Evolutionary conservation across 495 filamentous ascomycete species (phyloP).

Genomic region (Penicillium dipodomyicola): DNA sequence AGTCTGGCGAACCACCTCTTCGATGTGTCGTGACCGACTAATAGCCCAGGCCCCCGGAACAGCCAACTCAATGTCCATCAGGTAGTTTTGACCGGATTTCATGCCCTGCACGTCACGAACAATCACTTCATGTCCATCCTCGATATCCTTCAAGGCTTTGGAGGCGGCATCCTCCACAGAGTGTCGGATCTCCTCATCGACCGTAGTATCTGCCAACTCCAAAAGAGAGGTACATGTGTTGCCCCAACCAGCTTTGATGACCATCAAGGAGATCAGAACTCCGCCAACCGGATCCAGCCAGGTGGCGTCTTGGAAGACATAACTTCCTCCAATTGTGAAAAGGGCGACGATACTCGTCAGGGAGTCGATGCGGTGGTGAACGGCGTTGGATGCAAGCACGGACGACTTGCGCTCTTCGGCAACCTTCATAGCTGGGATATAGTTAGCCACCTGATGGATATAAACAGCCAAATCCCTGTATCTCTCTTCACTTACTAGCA

Average conservation of each 20-base stretch:
- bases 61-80: constrained; percentile 81
- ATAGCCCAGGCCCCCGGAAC: constrained; percentile 73
- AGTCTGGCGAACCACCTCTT: constrained; percentile 64
- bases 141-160: constrained; percentile 53
- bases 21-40: constrained; percentile 61
- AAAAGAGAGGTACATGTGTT: constrained; percentile 80
- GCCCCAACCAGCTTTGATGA: constrained; percentile 82
- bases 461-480: neutral
- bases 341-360: constrained; percentile 92
- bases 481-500: constrained; percentile 69
- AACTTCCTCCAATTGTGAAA: constrained; percentile 81
- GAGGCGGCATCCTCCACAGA: constrained; percentile 62
- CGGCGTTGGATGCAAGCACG: constrained; percentile 92
- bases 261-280: constrained; percentile 85
- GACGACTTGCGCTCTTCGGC: constrained; percentile 92
- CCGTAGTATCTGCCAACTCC: constrained; percentile 84
- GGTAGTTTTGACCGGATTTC: constrained; percentile 92
- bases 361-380: constrained; percentile 95
- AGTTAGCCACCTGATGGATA: constrained; percentile 16
- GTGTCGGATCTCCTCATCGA: constrained; percentile 76
- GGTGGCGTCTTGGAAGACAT: constrained; percentile 73
- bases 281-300: constrained; percentile 97
- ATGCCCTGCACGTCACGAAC: constrained; percentile 76
- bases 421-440: constrained; percentile 80
- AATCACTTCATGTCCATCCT: constrained; percentile 47